Conservation (phyloP, 371 early-diverging fungal genomes). For the Syncephalastrum monosporum region DNA sequence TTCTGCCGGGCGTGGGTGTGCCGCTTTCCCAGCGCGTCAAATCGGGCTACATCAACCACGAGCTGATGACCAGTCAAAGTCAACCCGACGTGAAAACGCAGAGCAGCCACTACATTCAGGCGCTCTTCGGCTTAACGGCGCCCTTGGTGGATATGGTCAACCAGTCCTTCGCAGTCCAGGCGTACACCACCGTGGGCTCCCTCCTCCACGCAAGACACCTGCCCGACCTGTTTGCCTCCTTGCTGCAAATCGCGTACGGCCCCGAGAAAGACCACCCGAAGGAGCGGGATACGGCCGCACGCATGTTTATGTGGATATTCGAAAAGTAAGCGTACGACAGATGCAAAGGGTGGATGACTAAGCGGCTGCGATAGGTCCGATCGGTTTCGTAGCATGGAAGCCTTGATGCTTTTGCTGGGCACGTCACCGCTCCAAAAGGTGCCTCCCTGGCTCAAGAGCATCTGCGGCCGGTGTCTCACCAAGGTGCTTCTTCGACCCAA, state of each 20-base stretch:
- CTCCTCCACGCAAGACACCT: slow-evolving; percentile 54
- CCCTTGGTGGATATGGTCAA: slow-evolving; percentile 30
- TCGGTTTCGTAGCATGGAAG: slow-evolving; percentile 58
- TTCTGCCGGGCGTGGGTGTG: slow-evolving; percentile 67
- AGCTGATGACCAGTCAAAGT: too few species aligned
- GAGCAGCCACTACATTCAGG: not conserved
- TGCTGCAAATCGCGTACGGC: slow-evolving; percentile 69
- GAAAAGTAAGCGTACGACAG: slow-evolving; percentile 20
- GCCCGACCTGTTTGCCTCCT: slow-evolving; percentile 64
- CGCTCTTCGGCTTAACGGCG: slow-evolving; percentile 7
- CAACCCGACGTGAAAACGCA: not conserved
- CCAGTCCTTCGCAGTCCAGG: slow-evolving; percentile 19
- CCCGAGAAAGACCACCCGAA: slow-evolving; percentile 38
- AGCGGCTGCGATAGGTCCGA: slow-evolving; percentile 35
- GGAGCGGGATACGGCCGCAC: slow-evolving; percentile 46
- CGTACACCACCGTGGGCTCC: slow-evolving; percentile 60
- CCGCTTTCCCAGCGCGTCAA: slow-evolving; percentile 61
- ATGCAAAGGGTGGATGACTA: not conserved
- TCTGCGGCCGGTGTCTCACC: slow-evolving; percentile 67
- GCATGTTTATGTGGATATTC: slow-evolving; percentile 48
- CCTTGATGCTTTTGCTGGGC: slow-evolving; percentile 59
- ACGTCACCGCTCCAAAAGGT: slow-evolving; percentile 55
- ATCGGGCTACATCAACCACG: slow-evolving; percentile 49
- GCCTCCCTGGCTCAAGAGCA: slow-evolving; percentile 60
- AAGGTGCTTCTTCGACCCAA: slow-evolving; percentile 59